Evolutionary conservation across 129 eudicot genomes (phyloP).

Genomic region (Glebionis coronaria): DNA sequence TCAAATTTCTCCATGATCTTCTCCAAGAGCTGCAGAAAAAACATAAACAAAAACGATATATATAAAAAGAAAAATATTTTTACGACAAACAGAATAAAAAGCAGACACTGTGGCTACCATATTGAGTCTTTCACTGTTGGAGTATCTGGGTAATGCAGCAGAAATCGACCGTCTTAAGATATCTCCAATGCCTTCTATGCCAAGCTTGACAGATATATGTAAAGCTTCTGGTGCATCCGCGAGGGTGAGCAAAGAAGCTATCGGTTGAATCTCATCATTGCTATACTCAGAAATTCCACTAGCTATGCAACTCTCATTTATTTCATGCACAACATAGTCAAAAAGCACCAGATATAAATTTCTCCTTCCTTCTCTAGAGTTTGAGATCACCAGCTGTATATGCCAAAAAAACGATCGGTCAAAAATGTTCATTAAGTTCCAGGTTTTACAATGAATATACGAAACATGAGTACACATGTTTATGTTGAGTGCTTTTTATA

Average conservation of each 20-base stretch:
- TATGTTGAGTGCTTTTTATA: no score
- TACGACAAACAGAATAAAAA: neutral
- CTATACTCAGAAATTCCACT: slow-evolving; percentile 74
- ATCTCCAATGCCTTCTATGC: slow-evolving; percentile 85
- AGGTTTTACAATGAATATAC: no score
- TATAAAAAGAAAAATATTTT: neutral
- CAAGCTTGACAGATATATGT: slow-evolving; percentile 86
- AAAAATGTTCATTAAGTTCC: slow-evolving; percentile 4
- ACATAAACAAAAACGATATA: slow-evolving; percentile 10
- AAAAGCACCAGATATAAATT: slow-evolving; percentile 87
- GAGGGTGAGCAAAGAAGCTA: slow-evolving; percentile 76
- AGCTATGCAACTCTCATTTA: slow-evolving; percentile 60
- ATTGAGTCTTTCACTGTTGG: slow-evolving; percentile 75
- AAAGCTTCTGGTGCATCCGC: slow-evolving; percentile 98
- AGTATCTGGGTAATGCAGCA: slow-evolving; percentile 74
- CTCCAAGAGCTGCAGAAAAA: slow-evolving; percentile 73
- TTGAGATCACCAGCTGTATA: slow-evolving; percentile 76
- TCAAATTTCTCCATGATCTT: slow-evolving; percentile 77
- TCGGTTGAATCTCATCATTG: slow-evolving; percentile 74
- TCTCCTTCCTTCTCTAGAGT: slow-evolving; percentile 88
- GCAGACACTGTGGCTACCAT: slow-evolving; percentile 40
- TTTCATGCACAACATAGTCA: slow-evolving; percentile 83
- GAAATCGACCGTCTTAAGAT: slow-evolving; percentile 75
- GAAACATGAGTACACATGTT: no score
- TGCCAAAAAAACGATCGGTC: slow-evolving; percentile 15